Evolutionary conservation across 2,329 filamentous ascomycete genomes (phyloP), one percentile per base, ranked within the genome.

Genomic region (Tolypocladium paradoxum): DNA sequence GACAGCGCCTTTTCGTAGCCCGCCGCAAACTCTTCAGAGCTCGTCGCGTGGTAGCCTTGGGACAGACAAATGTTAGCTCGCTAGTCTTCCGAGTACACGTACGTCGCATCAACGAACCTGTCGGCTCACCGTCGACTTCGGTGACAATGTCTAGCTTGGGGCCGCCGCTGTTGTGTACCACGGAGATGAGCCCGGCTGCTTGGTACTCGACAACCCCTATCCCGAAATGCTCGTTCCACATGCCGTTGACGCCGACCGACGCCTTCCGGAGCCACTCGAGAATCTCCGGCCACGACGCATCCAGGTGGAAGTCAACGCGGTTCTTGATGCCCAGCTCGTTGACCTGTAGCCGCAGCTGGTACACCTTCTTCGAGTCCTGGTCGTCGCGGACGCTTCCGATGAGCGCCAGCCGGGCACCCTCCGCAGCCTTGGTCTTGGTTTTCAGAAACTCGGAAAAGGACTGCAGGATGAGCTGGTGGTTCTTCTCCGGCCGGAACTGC

Each of bases 141-240:
- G 90, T 81, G 18, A 97, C 92, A 60, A 99, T 99, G 66, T 99
- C 93, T 57, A 90, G 71, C 70, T 93, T 96, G 2, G 93, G 93
- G 0, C 93, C 93, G 9, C 92, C 93, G 50, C 88, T 93, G 68
- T 96, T 78, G 63, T 99, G 93, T 9, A 97, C 93, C 0, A 99
- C 91, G 6, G 87, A 84, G 54, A 99, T 90, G 54, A 99, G 75
- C 1, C 93, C 93, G 0, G 93, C 93, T 4, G 93, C 93, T 67
- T 97, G 91, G 66, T 97, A 99, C 74, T 99, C 93, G 40, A 99
- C 93, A 18, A 97, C 91, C 1, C 93, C 93, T 55, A 99, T 99
- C 24, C 93, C 93, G 67, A 99, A 99, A 69, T 99, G 93, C 73
- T 99, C 93, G 67, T 96, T 97, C 92, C 93, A 99, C 93, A 99